Conservation (phyloP, 2,329 filamentous ascomycete species). For the Emmonsiellopsis sp. region DNA sequence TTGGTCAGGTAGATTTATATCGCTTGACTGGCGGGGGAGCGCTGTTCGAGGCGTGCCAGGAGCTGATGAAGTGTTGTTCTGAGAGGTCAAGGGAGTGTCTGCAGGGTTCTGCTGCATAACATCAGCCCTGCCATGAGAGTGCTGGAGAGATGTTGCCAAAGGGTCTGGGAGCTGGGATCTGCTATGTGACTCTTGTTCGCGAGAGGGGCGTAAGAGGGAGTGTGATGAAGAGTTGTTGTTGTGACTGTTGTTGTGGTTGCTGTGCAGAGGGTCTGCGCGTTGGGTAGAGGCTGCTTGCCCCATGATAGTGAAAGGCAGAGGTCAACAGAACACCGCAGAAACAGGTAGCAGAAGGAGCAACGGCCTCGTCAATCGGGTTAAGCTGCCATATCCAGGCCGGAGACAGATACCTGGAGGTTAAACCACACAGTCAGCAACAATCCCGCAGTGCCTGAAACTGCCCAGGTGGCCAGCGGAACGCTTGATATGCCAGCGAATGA, state of each 20-base stretch:
- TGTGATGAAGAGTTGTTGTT: not conserved
- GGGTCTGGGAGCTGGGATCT: not conserved
- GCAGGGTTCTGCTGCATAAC: not conserved
- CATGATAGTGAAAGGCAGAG: conserved; percentile 26
- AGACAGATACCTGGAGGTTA: not conserved
- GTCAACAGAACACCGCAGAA: conserved; percentile 4
- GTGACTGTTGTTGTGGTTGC: conserved; percentile 6
- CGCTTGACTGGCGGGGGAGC: not conserved
- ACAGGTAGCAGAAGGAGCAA: conserved; percentile 13
- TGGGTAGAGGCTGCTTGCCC: conserved; percentile 35
- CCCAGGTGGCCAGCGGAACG: not conserved
- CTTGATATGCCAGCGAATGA: too few species aligned
- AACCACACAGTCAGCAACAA: not conserved
- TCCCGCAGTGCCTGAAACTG: not conserved
- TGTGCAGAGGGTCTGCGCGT: conserved; percentile 22
- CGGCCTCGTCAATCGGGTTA: not conserved
- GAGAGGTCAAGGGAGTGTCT: not conserved
- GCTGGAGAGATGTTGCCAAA: not conserved
- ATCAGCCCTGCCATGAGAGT: not conserved
- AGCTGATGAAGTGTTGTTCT: not conserved
- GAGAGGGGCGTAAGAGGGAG: not conserved
- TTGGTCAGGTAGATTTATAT: conserved; percentile 17
- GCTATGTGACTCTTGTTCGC: not conserved
- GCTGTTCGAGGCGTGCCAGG: not conserved
- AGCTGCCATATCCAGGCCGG: not conserved